A percentile compares a stretch with the other conserved stretches of the same genome.
phyloP scores from a whole-genome alignment of 208 protist genomes.

The Leishmania braziliensis region DNA sequence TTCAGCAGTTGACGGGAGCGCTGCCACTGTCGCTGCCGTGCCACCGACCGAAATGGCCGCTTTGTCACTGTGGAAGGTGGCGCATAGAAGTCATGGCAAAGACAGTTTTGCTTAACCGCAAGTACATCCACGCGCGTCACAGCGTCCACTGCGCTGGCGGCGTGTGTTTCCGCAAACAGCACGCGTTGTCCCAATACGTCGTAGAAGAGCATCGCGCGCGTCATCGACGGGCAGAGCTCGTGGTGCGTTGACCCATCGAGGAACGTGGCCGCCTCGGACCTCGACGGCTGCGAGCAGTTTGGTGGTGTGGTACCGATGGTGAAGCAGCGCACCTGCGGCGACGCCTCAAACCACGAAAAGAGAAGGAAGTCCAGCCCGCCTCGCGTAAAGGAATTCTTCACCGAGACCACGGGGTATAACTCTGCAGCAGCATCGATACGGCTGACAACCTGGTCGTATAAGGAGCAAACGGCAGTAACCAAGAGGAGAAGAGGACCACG shows the following conservation, averaged over 20 bases:
- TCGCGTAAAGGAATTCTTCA: constrained; percentile 5
- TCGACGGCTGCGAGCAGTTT: not conserved
- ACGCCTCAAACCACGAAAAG: constrained; percentile 65
- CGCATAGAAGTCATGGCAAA: not conserved
- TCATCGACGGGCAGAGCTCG: constrained; percentile 36
- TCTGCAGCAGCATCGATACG: not conserved
- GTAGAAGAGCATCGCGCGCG: constrained; percentile 79
- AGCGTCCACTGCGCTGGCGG: constrained; percentile 26
- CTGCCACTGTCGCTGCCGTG: constrained; percentile 12
- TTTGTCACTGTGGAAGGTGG: not conserved
- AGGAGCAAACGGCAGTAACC: constrained; percentile 19
- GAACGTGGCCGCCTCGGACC: not conserved
- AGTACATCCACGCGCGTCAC: constrained; percentile 39
- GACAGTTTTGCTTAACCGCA: constrained; percentile 43
- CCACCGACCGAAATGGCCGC: constrained; percentile 21
- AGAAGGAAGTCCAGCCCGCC: constrained; percentile 60
- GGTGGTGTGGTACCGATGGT: constrained; percentile 41
- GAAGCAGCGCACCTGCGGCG: constrained; percentile 63
- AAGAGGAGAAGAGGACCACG: constrained; percentile 26
- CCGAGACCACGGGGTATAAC: constrained; percentile 9
- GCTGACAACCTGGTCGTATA: constrained; percentile 23
- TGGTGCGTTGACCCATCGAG: constrained; percentile 8
- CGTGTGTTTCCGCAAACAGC: constrained; percentile 80
- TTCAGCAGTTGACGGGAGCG: not conserved
- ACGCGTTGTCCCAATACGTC: constrained; percentile 72